Evolutionary conservation across 2,329 filamentous ascomycete species (phyloP).

Genomic region (Capronia epimyces): DNA sequence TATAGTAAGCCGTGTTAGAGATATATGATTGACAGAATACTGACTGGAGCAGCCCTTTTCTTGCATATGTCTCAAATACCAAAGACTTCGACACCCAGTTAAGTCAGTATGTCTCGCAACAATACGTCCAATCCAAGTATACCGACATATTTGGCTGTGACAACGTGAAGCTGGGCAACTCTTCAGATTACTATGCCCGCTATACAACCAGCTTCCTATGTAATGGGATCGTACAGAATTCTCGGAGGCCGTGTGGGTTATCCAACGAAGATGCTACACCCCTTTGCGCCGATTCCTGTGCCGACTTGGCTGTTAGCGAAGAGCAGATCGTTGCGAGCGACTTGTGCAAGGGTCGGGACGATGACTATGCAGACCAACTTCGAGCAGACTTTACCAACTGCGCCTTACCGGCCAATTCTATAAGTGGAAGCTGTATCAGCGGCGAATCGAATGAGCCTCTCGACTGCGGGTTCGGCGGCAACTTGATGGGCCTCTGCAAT

Average conservation of each 20-base stretch:
- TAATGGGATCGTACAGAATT: conserved; percentile 90
- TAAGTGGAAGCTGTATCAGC: conserved; percentile 68
- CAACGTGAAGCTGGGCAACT: conserved; percentile 69
- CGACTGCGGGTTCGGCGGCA: conserved; percentile 78
- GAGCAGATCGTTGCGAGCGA: conserved; percentile 72
- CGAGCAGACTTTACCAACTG: conserved; percentile 90
- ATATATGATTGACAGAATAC: conserved; percentile 16
- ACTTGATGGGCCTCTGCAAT: conserved; percentile 69
- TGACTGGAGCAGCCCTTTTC: conserved; percentile 63
- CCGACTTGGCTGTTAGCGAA: conserved; percentile 81
- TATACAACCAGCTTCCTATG: conserved; percentile 90
- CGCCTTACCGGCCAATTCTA: conserved; percentile 70
- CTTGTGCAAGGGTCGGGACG: conserved; percentile 63
- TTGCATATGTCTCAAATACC: conserved; percentile 70
- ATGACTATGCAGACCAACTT: conserved; percentile 68
- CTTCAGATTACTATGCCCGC: conserved; percentile 78
- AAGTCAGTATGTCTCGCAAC: conserved; percentile 63
- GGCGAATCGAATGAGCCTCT: conserved; percentile 73
- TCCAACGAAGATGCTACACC: conserved; percentile 61
- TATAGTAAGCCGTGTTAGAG: conserved; percentile 55
- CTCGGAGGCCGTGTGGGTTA: conserved; percentile 63
- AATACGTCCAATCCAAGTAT: conserved; percentile 76
- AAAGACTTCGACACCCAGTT: conserved; percentile 73
- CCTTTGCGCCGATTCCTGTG: conserved; percentile 84
- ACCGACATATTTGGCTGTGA: conserved; percentile 73